Evolutionary conservation across 164 flowering plant genomes (phyloP), one percentile per base, ranked within the genome.

Genomic region (Magnolia sinica): DNA sequence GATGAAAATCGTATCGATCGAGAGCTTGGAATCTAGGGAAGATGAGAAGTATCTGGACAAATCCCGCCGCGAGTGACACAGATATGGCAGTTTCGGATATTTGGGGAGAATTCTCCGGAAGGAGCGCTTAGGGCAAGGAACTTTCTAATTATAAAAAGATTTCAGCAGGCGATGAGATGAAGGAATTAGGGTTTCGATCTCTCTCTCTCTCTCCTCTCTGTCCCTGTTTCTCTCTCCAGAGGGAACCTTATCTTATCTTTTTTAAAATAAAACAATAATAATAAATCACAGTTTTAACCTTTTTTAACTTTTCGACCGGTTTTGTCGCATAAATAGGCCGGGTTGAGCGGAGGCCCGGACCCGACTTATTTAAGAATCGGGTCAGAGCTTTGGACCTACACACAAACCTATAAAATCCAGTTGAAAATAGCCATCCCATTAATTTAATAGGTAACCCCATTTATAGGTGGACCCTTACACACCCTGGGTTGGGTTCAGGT

Each of bases 1-100:
- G 68, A 22, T 37, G 11, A 70, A 70, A 70, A 59, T 64, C 74
- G 49, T 70, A 76, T 66, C 74, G 19, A 71, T 61, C 7, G 74
- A 64, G 20, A 63, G 50, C 79, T 64, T 45, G 19, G 29, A 71
- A 68, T 68, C 49, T 29, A 7, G 49, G 10, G 49, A 22, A 3
- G 68, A 64, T n/a, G 27, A 20, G 16, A 11, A 11, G 13, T 55
- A 16, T 55, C 16, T 16, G 61, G 61, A 55, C 61, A 55, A 55
- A 55, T 55, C 19, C 61, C 61, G 18, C 13, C 61, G 19, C 61
- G 13, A 16, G 61, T 3, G 61, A 16, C 16, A 55, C 18, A 11
- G 61, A 10, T 37, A 37, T 37, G 2, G 45, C 45, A 37, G 45
- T 55, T 55, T 55, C 61, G 2, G 18, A 55, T 19, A 8, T 55